Evolutionary conservation across 1,284 basidiomycete genomes (phyloP).

Genomic region (Ganoderma lucidum): DNA sequence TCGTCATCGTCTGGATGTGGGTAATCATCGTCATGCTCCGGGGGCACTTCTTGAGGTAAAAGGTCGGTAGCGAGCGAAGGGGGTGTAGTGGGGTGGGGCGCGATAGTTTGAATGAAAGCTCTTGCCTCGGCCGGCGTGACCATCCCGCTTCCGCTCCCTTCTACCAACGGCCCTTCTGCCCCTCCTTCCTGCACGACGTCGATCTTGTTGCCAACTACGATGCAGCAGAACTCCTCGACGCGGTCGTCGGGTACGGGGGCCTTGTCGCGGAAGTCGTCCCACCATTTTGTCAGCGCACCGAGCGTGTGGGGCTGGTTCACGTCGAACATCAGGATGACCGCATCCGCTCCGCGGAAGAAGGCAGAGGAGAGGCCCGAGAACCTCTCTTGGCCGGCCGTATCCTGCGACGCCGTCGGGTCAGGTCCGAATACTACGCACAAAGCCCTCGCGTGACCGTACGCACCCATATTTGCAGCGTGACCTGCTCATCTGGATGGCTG

Average conservation of each 20-base stretch:
- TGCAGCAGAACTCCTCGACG: slow-evolving; percentile 69
- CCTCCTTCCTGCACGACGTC: slow-evolving; percentile 53
- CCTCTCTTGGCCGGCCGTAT: slow-evolving; percentile 84
- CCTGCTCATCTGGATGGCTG: slow-evolving; percentile 55
- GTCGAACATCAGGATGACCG: slow-evolving; percentile 83
- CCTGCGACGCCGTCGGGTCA: slow-evolving; percentile 46
- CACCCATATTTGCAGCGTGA: slow-evolving; percentile 85
- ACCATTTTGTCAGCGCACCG: slow-evolving; percentile 72
- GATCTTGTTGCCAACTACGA: slow-evolving; percentile 83
- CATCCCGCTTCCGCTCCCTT: background rate
- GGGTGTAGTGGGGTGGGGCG: slow-evolving; percentile 51
- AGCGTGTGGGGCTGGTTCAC: slow-evolving; percentile 71
- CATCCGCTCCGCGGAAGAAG: slow-evolving; percentile 86
- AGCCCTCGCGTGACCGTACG: slow-evolving; percentile 35
- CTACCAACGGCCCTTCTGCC: background rate
- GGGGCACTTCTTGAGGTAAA: slow-evolving; percentile 20
- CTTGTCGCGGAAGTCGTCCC: slow-evolving; percentile 72
- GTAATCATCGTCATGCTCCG: slow-evolving; percentile 16
- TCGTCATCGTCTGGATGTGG: slow-evolving; percentile 23
- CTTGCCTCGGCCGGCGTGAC: slow-evolving; percentile 49
- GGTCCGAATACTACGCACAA: background rate
- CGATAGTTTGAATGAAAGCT: slow-evolving; percentile 62
- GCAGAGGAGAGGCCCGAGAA: slow-evolving; percentile 82
- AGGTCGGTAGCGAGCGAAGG: slow-evolving; percentile 37
- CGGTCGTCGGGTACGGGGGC: slow-evolving; percentile 74